A percentile compares a stretch with the other conserved stretches of the same genome.
phyloP scores from a whole-genome alignment of 139 green algal species.

The Eudorina sp. region DNA sequence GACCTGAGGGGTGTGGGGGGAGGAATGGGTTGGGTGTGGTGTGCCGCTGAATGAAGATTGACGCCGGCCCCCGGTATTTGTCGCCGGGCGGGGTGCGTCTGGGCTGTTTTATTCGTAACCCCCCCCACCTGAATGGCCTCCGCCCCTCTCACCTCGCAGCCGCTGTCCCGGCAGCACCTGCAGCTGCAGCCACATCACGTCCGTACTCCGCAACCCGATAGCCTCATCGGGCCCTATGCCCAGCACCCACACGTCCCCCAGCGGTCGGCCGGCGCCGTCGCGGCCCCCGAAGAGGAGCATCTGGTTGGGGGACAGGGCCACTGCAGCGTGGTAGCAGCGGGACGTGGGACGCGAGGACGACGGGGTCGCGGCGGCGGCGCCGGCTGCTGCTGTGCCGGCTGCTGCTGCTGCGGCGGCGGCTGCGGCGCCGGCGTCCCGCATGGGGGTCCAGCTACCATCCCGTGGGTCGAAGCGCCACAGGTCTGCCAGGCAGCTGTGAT shows the following conservation, averaged over 20 bases:
- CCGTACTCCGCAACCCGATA: background rate
- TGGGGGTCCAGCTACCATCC: background rate
- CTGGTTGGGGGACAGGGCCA: constrained; percentile 18
- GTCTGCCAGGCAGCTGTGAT: constrained; percentile 34
- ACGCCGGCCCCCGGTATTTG: too few relatives aligned
- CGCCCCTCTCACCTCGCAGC: constrained; percentile 6
- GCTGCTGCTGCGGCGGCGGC: too few relatives aligned
- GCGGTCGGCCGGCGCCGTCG: background rate
- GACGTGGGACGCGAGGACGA: background rate
- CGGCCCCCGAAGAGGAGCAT: constrained; percentile 36
- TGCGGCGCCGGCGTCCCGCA: background rate
- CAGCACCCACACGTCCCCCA: constrained; percentile 50
- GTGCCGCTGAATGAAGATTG: too few relatives aligned
- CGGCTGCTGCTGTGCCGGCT: too few relatives aligned
- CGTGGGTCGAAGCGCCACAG: constrained; percentile 42
- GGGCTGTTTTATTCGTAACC: too few relatives aligned
- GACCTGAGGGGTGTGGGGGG: background rate
- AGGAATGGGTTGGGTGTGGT: too few relatives aligned
- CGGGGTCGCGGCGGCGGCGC: too few relatives aligned
- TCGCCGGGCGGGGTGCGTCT: too few relatives aligned
- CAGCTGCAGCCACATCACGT: constrained; percentile 40
- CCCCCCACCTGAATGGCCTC: background rate
- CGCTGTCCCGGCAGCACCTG: constrained; percentile 22
- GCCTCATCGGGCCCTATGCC: constrained; percentile 35
- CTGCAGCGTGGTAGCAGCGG: background rate